Conservation (phyloP, 371 early-diverging fungal species). For the Mucor plumbeus region DNA sequence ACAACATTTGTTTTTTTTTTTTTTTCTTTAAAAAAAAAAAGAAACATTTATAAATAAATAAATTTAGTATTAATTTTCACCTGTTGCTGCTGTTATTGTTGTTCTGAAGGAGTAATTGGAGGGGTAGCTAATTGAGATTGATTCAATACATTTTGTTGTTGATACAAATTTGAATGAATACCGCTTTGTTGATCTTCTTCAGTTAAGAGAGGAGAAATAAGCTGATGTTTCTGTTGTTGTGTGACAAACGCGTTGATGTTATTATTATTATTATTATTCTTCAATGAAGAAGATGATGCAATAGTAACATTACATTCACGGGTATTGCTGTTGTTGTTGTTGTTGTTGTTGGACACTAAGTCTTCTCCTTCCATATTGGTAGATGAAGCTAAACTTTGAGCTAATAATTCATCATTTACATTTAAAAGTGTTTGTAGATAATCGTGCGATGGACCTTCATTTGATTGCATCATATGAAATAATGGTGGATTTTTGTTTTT, state of each 20-base stretch:
- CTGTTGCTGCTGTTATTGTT: too few relatives aligned
- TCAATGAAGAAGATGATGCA: not conserved
- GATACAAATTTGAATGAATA: not conserved
- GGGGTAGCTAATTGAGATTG: not conserved
- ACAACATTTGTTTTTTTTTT: too few relatives aligned
- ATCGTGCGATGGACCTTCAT: constrained; percentile 23
- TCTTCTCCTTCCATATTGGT: not conserved
- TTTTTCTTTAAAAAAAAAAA: too few relatives aligned
- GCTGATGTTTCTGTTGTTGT: not conserved
- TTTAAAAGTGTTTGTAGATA: constrained; percentile 28
- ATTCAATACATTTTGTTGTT: not conserved
- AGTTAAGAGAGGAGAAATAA: constrained; percentile 11
- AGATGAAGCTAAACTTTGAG: constrained; percentile 23
- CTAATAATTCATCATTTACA: constrained; percentile 27
- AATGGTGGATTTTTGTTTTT: not conserved
- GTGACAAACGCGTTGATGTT: not conserved
- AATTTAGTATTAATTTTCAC: too few relatives aligned
- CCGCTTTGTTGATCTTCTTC: not conserved
- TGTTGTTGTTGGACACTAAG: not conserved
- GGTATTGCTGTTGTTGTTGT: not conserved
- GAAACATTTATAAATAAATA: too few relatives aligned
- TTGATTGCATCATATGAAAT: constrained; percentile 11
- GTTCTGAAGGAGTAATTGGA: not conserved
- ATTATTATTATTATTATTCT: not conserved
- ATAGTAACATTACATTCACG: not conserved